Percentiles rank a stretch among this genome's conserved stretches.
Conservation (phyloP, 2,329 filamentous ascomycete genomes). For the Pseudocercospora eumusae region DNA sequence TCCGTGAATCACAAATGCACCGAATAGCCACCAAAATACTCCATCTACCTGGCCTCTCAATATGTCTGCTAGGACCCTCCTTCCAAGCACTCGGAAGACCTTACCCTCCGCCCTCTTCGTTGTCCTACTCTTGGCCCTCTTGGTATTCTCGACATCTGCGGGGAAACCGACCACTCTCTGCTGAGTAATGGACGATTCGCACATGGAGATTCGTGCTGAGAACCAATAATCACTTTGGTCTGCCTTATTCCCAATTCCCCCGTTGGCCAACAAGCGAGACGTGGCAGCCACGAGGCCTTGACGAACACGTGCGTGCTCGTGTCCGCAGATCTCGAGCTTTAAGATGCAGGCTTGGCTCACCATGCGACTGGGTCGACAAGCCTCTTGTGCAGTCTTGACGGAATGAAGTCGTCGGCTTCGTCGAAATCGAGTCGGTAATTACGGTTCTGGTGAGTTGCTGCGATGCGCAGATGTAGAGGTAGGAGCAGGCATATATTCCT, state of each 20-base stretch:
- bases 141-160: slow-evolving; percentile 8
- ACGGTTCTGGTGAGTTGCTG: not conserved
- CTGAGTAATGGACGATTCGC: not conserved
- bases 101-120: not conserved
- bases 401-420: not conserved
- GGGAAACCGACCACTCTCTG: not conserved
- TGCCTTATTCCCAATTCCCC: not conserved
- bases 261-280: not conserved
- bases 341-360: not conserved
- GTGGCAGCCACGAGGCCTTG: not conserved
- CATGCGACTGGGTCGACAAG: not conserved
- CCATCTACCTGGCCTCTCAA: too few relatives aligned
- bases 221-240: not conserved
- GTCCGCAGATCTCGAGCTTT: not conserved
- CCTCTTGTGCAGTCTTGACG: not conserved
- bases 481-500: not conserved
- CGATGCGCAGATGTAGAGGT: not conserved
- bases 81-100: not conserved
- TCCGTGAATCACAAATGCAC: not conserved
- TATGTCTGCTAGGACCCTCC: too few relatives aligned
- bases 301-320: not conserved
- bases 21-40: not conserved
- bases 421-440: slow-evolving; percentile 4
- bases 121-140: slow-evolving; percentile 5
- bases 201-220: not conserved